Evolutionary conservation across 768 basidiomycete species (phyloP).

Genomic region (Paxillus ammoniavirescens): DNA sequence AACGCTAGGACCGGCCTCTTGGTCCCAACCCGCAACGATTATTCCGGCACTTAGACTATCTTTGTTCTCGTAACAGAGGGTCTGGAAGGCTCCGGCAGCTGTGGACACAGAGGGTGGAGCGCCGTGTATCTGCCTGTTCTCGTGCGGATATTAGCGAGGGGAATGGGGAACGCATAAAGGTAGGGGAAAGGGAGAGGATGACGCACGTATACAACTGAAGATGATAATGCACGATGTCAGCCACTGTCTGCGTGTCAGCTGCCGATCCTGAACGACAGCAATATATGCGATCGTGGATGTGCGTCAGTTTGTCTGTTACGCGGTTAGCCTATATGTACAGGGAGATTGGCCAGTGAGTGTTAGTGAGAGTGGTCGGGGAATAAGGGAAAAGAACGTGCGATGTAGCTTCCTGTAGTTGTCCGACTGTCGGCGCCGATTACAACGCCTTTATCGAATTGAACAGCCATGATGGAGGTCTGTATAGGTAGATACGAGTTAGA

Average conservation of each 20-base stretch:
- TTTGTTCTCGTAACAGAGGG: constrained; percentile 92
- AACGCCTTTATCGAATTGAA: constrained; percentile 93
- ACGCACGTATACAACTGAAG: constrained; percentile 75
- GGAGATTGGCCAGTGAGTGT: constrained; percentile 1
- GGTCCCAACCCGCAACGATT: constrained; percentile 98
- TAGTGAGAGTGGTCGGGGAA: not conserved
- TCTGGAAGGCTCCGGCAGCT: constrained; percentile 83
- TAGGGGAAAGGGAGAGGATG: not conserved
- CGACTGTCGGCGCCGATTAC: constrained; percentile 97
- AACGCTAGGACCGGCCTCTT: constrained; percentile 83
- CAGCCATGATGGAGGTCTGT: constrained; percentile 99
- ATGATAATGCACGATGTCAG: constrained; percentile 84
- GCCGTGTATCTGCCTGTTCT: constrained; percentile 53
- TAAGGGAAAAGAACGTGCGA: constrained; percentile 51
- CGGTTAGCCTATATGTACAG: constrained; percentile 73
- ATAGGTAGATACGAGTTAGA: not conserved
- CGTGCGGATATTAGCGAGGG: constrained; percentile 1
- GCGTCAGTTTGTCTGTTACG: constrained; percentile 97
- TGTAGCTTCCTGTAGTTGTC: constrained; percentile 95
- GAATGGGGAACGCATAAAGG: too few species aligned
- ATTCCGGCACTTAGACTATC: constrained; percentile 87
- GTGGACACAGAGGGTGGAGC: constrained; percentile 74
- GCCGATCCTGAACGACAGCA: constrained; percentile 99
- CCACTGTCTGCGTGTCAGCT: constrained; percentile 96
- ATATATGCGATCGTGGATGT: constrained; percentile 96